Evolutionary conservation across 2,329 filamentous ascomycete genomes (phyloP), one percentile per base, ranked within the genome.

Genomic region (Exserohilum turcica): DNA sequence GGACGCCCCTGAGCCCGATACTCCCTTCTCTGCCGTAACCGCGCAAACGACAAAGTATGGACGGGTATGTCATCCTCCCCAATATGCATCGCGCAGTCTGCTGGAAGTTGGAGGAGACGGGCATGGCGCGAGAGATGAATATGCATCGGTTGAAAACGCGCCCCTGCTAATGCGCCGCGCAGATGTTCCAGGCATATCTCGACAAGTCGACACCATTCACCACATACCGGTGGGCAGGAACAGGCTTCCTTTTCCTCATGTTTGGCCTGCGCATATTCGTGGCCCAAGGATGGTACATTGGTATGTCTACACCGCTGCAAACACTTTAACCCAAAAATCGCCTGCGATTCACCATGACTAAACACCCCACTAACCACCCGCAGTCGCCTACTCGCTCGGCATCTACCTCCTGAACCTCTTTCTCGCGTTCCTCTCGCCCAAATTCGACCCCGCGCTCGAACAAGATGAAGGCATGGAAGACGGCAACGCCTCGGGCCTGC

Each of bases 371-470:
- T 60, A 51, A 59, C 52, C 19, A 32, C 31, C 13, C 28, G 32
- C 58, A 96, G 94, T 99, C 68, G 93, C 92, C 65, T 99, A 99
- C 78, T 94, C 93, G 32, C 87, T 99, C 50, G 94, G 93, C 66
- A 99, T 99, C 78, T 99, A 99, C 82, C 90, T 99, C 42, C 87
- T 99, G 57, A 99, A 99, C 80, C 87, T 99, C 56, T 99, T 99
- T 84, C 91, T 99, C 74, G 94, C 94, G 66, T 99, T 99, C 82
- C 84, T 99, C 49, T 91, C 93, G 72, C 94, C 94, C 67, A 99
- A 99, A 81, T 97, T 99, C 81, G 94, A 99, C 80, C 94, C 94
- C 50, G 96, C 92, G 61, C 91, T 94, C 73, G 93, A 96, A 73
- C 82, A 92, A 74, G 94, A 99, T 76, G 94, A 92, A 73, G 92